Base-by-base conservation (phyloP, 2,329 filamentous ascomycete genomes). In the Aspergillus piperis region DNA sequence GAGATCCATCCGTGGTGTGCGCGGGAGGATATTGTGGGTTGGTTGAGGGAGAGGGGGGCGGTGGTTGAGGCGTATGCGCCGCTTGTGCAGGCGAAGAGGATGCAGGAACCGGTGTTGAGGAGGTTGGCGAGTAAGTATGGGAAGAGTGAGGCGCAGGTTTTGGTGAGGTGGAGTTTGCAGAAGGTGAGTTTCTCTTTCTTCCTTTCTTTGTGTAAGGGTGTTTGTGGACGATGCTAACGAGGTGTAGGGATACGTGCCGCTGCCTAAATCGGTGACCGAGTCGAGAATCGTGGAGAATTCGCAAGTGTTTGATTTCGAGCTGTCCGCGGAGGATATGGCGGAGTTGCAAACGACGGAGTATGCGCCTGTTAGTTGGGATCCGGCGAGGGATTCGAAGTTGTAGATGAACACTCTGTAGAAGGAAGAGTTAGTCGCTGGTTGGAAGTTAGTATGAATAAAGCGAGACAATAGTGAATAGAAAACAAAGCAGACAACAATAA, bases 1-100 rank as follows among this genome's bases (percentile, higher is more conserved):
- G 93, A 97, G 77, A 79, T 97, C 10, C 93, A 97, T 76, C 93
- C 93, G 0, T 97, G 92, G 92, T 86, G 92, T 44, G 83, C 87
- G 8, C 83, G 92, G n/a, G 79, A 82, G 21, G 92, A 96, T 70
- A 91, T 97, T 62, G 87, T 88, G 8, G 80, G 85, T 50, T 97
- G 92, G 92, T 90, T 90, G 68, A 75, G 82, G 64, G 81, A 88
- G 74, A 82, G 86, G 17, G 82, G 82, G 61, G 79, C 90, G 19
- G 83, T 86, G 32, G 73, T 90, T 13, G 82, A 92, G 81, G 80
- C 80, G 5, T 82, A 81, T 63, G 79, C 76, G 66, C 80, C 80
- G 11, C 70, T 82, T 54, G 78, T 81, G 8, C 75, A 78, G 61
- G 79, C 75, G 2, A 71, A 73, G 56, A 74, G 81, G 53, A 80